Conservation (phyloP, 257 asterid species). For the Solanum paucissectum region DNA sequence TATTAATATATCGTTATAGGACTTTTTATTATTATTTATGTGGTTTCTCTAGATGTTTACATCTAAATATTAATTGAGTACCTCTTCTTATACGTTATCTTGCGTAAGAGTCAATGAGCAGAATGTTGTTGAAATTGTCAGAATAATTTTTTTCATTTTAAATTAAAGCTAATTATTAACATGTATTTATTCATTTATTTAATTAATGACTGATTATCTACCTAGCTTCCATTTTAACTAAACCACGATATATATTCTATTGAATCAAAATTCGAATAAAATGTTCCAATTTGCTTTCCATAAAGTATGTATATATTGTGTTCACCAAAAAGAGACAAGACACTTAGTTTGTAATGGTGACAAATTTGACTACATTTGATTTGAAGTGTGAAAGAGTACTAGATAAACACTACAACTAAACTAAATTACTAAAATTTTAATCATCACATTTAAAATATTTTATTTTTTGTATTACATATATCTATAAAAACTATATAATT, state of each 20-base stretch:
- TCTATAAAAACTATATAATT: not conserved
- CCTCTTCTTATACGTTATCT: not conserved
- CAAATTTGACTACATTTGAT: not conserved
- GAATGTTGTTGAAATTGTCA: constrained; percentile 1
- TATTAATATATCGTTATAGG: not conserved
- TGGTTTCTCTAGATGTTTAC: not conserved
- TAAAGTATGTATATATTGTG: not conserved
- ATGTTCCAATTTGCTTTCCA: not conserved
- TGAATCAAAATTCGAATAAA: not conserved
- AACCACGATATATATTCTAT: not conserved
- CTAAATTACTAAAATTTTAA: not conserved
- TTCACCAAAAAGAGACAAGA: not conserved
- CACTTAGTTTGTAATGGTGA: not conserved
- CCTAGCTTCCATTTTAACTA: not conserved
- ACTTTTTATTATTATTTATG: not conserved
- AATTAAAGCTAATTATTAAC: not conserved
- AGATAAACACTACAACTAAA: not conserved
- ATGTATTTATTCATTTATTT: not conserved
- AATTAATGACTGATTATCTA: not conserved
- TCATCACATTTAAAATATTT: not conserved
- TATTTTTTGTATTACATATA: not conserved
- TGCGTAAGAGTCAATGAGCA: not conserved
- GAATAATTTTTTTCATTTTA: not conserved
- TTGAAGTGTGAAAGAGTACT: not conserved
- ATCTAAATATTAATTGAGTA: not conserved